A percentile compares a stretch with the other conserved stretches of the same genome.
These are phyloP conservation scores for Phytophthora cactorum DNA, from an alignment of 352 stramenopile species.

Conservation along the genomic window DNA sequence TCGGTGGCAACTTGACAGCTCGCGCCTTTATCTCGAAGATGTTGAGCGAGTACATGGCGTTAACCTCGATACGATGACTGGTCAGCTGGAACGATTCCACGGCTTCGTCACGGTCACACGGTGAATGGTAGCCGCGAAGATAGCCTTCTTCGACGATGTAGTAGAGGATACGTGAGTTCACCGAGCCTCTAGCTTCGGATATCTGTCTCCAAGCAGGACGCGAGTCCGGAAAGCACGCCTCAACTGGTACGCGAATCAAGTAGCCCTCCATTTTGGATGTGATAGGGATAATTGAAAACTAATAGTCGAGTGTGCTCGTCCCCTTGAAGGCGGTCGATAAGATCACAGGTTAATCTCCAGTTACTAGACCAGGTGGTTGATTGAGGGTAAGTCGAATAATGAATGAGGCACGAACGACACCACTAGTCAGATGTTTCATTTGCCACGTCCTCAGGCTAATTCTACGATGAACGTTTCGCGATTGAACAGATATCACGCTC, in stretches of 20 bases:
- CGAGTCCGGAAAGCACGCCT: conserved; percentile 31
- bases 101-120: conserved; percentile 40
- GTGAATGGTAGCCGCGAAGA: conserved; percentile 54
- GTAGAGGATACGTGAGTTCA: conserved; percentile 55
- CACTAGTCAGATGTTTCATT: conserved; percentile 16
- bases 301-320: not conserved
- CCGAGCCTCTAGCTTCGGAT: conserved; percentile 10
- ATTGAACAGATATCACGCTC: conserved; percentile 20
- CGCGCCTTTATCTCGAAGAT: conserved; percentile 66
- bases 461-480: conserved; percentile 25
- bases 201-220: conserved; percentile 31
- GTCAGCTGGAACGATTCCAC: conserved; percentile 72
- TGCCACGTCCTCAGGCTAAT: conserved; percentile 22
- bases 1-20: conserved; percentile 8
- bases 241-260: conserved; percentile 67
- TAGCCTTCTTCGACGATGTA: conserved; percentile 73
- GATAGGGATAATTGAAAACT: not conserved
- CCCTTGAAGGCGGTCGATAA: conserved; percentile 8
- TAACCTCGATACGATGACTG: conserved; percentile 60
- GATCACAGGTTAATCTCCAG: not conserved
- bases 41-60: conserved; percentile 67
- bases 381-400: conserved; percentile 19
- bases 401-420: conserved; percentile 15
- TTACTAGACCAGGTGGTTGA: conserved; percentile 5
- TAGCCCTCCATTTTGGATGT: conserved; percentile 64